phyloP scores from a whole-genome alignment of 116 monocot species.

The Dioscorea cayenensis region DNA sequence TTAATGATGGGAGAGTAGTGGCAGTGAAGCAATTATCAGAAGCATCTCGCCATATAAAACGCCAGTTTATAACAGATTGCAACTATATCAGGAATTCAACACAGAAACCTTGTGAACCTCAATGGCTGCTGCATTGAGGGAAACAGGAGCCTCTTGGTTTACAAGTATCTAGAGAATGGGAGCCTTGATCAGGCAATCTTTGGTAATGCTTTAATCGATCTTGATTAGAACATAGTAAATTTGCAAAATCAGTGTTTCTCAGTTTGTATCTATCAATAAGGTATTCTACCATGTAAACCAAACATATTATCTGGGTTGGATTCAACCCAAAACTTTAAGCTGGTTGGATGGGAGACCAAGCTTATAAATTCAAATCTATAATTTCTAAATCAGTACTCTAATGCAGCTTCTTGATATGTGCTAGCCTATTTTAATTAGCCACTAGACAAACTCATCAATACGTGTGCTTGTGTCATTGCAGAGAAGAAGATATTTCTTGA shows the following conservation, averaged over 20 bases:
- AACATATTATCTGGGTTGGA: no score
- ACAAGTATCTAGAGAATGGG: slow-evolving; percentile 67
- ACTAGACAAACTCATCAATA: not conserved
- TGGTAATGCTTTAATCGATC: slow-evolving; percentile 23
- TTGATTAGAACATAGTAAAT: not conserved
- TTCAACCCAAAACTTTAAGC: no score
- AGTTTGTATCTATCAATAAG: no score
- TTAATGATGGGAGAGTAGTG: slow-evolving; percentile 57
- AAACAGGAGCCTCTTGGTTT: slow-evolving; percentile 52
- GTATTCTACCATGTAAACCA: no score
- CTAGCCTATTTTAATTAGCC: no score
- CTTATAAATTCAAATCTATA: no score
- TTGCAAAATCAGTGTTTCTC: not conserved
- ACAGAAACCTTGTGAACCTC: slow-evolving; percentile 72
- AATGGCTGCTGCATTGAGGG: slow-evolving; percentile 82
- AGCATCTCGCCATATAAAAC: slow-evolving; percentile 58
- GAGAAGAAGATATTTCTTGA: slow-evolving; percentile 37
- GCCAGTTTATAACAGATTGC: slow-evolving; percentile 68
- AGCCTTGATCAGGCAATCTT: slow-evolving; percentile 79
- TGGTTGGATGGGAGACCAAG: no score
- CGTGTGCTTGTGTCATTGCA: slow-evolving; percentile 3
- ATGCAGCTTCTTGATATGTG: no score
- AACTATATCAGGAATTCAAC: slow-evolving; percentile 77
- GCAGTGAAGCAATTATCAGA: slow-evolving; percentile 77
- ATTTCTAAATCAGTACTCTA: no score